Conservation (phyloP, 2,329 filamentous ascomycete genomes). For the Apiospora arundinis region DNA sequence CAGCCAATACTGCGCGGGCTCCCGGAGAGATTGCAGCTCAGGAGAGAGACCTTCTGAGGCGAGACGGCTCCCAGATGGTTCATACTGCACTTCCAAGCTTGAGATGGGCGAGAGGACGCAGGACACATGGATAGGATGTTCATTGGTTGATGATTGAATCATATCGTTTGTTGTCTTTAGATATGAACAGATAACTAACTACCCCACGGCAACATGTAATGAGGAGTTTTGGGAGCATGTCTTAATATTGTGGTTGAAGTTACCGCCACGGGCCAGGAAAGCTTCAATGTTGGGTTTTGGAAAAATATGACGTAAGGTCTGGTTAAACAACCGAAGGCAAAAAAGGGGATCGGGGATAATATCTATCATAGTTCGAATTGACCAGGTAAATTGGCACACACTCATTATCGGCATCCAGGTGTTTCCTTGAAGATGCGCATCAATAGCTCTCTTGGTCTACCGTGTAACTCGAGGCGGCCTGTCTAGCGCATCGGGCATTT, state of each 20-base stretch:
- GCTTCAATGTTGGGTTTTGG: background rate
- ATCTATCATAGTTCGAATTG: background rate
- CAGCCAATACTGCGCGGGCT: background rate
- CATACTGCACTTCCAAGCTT: background rate
- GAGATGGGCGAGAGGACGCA: background rate
- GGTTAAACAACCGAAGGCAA: background rate
- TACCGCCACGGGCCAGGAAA: background rate
- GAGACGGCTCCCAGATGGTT: background rate
- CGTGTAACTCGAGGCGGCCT: background rate
- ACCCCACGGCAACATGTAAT: background rate
- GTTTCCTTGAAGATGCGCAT: background rate
- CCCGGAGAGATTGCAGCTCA: background rate
- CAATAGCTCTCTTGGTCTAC: background rate
- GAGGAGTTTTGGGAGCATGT: background rate
- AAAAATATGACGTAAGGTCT: background rate
- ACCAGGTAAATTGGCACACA: background rate
- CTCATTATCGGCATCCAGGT: background rate
- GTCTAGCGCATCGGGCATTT: conserved; percentile 2
- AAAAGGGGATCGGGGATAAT: background rate
- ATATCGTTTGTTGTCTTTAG: background rate
- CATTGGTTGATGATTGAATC: background rate
- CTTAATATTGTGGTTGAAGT: background rate
- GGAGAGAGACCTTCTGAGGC: background rate
- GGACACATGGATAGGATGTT: background rate
- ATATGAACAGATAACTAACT: background rate